phyloP scores from a whole-genome alignment of 768 basidiomycete species.

The Antrodiella citrinella region DNA sequence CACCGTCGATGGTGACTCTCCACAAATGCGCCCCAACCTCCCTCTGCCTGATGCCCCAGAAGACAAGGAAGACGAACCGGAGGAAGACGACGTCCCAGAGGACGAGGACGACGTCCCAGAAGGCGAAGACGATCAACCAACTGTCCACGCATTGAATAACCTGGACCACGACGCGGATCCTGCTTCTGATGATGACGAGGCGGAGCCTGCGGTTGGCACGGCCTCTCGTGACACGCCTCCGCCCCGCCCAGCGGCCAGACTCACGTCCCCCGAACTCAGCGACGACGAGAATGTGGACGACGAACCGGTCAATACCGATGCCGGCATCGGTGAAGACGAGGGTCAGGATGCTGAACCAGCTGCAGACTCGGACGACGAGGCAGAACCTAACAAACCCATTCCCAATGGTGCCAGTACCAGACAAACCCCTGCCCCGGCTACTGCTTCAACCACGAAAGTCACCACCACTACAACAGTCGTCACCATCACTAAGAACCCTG shows the following conservation, averaged over 20 bases:
- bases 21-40: conserved; percentile 11
- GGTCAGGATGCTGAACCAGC: conserved; percentile 19
- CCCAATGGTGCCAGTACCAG: neutral
- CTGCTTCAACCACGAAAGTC: neutral
- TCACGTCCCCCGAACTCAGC: conserved; percentile 20
- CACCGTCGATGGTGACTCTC: conserved; percentile 9
- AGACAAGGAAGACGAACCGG: conserved; percentile 25
- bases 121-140: neutral
- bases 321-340: conserved; percentile 17
- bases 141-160: neutral
- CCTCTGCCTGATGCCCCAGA: conserved; percentile 14
- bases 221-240: conserved; percentile 2
- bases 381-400: conserved; percentile 14
- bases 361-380: conserved; percentile 20
- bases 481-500: neutral
- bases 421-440: conserved; percentile 2
- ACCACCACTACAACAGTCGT: neutral
- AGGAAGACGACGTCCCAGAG: conserved; percentile 16
- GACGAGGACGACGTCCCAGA: neutral
- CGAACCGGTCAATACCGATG: conserved; percentile 16
- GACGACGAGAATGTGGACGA: conserved; percentile 29
- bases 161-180: conserved; percentile 16
- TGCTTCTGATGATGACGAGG: conserved; percentile 21
- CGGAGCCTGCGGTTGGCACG: conserved; percentile 9
- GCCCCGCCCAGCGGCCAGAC: neutral